Evolutionary conservation across 176 grass and related monocot genomes (phyloP).

Genomic region (Carex kokanica): DNA sequence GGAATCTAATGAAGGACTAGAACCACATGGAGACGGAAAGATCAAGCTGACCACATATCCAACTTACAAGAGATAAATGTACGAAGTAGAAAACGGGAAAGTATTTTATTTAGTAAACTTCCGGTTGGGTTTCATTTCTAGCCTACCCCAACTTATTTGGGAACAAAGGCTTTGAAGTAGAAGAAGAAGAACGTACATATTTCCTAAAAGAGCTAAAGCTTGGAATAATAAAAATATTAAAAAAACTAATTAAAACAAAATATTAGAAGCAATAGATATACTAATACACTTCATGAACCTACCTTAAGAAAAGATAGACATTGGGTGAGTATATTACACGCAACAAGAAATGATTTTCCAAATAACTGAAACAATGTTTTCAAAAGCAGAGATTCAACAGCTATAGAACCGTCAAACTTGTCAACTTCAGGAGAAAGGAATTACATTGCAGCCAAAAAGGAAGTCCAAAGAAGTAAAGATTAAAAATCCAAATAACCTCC

Average conservation of each 20-base stretch:
- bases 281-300: too few relatives aligned
- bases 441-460: not conserved
- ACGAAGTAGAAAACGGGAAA: not conserved
- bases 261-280: not conserved
- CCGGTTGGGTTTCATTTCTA: too few relatives aligned
- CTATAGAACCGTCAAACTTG: not conserved
- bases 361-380: not conserved
- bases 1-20: not conserved
- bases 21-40: not conserved
- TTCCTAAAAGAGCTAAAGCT: not conserved
- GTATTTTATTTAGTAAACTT: not conserved
- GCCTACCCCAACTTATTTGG: too few relatives aligned
- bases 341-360: not conserved
- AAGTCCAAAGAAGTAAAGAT: not conserved
- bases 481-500: not conserved
- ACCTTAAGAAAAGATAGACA: not conserved
- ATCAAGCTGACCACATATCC: not conserved
- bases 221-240: not conserved
- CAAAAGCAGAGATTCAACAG: not conserved
- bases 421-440: not conserved
- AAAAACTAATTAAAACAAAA: not conserved
- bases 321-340: not conserved
- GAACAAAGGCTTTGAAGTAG: too few relatives aligned
- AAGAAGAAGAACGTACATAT: not conserved
- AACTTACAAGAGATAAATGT: not conserved